A percentile compares a stretch with the other conserved stretches of the same genome.
These are phyloP conservation scores for Ustilago trichophora DNA, from an alignment of 1,284 basidiomycete species.

Conservation along the genomic window DNA sequence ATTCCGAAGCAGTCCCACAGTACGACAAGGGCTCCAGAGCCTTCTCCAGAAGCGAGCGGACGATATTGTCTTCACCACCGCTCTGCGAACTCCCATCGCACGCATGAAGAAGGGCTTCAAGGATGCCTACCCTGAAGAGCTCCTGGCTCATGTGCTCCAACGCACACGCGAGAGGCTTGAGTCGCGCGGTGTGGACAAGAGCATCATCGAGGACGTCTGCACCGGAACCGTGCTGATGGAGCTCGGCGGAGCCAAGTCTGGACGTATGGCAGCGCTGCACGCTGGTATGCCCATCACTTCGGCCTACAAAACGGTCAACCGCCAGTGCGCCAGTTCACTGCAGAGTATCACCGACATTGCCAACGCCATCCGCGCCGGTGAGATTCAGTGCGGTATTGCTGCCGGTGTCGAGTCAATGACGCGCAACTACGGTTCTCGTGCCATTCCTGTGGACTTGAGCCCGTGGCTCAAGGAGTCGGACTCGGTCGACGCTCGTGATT, in stretches of 20 bases:
- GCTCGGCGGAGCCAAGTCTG: slow-evolving; percentile 67
- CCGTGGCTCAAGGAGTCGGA: slow-evolving; percentile 58
- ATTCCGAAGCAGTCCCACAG: slow-evolving; percentile 34
- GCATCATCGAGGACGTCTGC: slow-evolving; percentile 65
- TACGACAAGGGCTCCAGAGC: slow-evolving; percentile 46
- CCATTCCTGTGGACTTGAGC: slow-evolving; percentile 64
- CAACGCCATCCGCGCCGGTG: slow-evolving; percentile 62
- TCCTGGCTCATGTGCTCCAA: slow-evolving; percentile 64
- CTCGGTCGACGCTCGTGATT: slow-evolving; percentile 62
- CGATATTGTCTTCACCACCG: slow-evolving; percentile 65
- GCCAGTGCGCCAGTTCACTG: slow-evolving; percentile 67
- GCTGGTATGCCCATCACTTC: slow-evolving; percentile 56
- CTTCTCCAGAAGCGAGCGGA: slow-evolving; percentile 56
- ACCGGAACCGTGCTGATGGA: slow-evolving; percentile 67
- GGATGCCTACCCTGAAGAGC: slow-evolving; percentile 66
- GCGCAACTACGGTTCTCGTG: slow-evolving; percentile 61
- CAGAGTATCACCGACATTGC: slow-evolving; percentile 67
- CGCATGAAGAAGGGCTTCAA: slow-evolving; percentile 65
- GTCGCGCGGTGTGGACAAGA: slow-evolving; percentile 62
- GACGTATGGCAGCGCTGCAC: slow-evolving; percentile 66
- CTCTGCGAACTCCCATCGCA: slow-evolving; percentile 67
- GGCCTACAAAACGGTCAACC: slow-evolving; percentile 64
- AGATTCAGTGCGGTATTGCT: slow-evolving; percentile 61
- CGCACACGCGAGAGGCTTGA: slow-evolving; percentile 63
- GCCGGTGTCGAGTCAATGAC: slow-evolving; percentile 65